phyloP scores from a whole-genome alignment of 192 early-diverging fungal species.

The Kappamyces sp. region DNA sequence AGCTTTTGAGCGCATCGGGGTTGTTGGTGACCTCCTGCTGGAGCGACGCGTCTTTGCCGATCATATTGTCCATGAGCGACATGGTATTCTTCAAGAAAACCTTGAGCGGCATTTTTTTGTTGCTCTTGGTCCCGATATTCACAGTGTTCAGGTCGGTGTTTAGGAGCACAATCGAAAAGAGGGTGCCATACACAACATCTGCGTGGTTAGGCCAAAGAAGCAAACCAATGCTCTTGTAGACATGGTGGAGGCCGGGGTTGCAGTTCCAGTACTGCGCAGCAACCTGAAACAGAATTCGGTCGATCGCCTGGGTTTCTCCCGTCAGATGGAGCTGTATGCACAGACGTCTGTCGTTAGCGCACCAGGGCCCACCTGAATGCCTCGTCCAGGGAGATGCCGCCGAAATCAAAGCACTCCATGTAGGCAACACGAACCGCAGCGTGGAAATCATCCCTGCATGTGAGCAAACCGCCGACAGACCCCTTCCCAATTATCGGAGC shows the following conservation, averaged over 20 bases:
- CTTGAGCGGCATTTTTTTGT: slow-evolving; percentile 67
- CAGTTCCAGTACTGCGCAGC: slow-evolving; percentile 77
- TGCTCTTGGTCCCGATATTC: slow-evolving; percentile 44
- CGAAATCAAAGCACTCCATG: slow-evolving; percentile 77
- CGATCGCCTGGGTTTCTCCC: slow-evolving; percentile 90
- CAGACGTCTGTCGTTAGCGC: slow-evolving; percentile 39
- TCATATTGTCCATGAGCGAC: slow-evolving; percentile 23
- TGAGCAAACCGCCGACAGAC: slow-evolving; percentile 9
- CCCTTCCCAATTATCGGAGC: slow-evolving; percentile 28
- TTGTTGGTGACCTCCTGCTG: slow-evolving; percentile 3
- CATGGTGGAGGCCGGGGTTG: slow-evolving; percentile 51
- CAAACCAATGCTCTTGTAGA: slow-evolving; percentile 25
- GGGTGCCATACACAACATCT: slow-evolving; percentile 82
- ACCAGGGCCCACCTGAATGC: slow-evolving; percentile 55
- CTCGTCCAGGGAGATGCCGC: slow-evolving; percentile 60
- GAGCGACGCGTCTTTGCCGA: slow-evolving; percentile 14
- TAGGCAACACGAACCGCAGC: slow-evolving; percentile 59
- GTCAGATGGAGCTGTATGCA: slow-evolving; percentile 75
- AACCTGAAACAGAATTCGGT: slow-evolving; percentile 80
- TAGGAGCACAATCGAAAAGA: slow-evolving; percentile 79
- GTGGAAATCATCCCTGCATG: slow-evolving; percentile 23
- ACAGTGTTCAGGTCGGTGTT: slow-evolving; percentile 93
- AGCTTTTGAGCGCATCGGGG: slow-evolving; percentile 23
- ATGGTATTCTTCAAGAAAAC: slow-evolving; percentile 33
- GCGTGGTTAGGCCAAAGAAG: slow-evolving; percentile 12